Percentiles rank a stretch among this genome's conserved stretches.
These are phyloP conservation scores for Termitomyces sp. DNA, from an alignment of 768 basidiomycete species.

Conservation along the genomic window DNA sequence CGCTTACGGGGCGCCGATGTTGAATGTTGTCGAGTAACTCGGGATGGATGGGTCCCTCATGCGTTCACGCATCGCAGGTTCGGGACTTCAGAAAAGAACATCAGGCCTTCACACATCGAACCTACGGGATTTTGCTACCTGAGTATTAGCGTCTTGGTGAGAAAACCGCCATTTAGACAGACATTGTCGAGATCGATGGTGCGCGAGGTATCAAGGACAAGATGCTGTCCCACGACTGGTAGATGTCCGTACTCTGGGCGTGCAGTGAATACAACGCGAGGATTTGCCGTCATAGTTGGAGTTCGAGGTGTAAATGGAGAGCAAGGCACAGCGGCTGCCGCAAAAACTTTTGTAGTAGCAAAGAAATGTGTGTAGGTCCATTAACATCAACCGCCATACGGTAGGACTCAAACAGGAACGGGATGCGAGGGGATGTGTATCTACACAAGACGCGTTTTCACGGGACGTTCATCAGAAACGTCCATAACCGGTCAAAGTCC, in stretches of 20 bases:
- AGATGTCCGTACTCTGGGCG: conserved; percentile 7
- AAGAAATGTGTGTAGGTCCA: too few species aligned
- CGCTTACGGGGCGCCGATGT: conserved; percentile 11
- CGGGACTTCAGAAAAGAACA: not conserved
- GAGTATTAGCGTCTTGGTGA: conserved; percentile 20
- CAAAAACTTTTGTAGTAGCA: too few species aligned
- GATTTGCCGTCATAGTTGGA: not conserved
- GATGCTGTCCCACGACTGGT: conserved; percentile 12
- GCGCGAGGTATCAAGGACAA: conserved; percentile 14
- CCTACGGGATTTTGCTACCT: not conserved
- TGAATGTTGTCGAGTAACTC: conserved; percentile 15
- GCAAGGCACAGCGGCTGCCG: too few species aligned
- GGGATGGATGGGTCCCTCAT: conserved; percentile 8
- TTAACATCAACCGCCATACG: too few species aligned
- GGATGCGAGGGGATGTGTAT: too few species aligned
- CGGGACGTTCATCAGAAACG: too few species aligned
- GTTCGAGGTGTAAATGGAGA: too few species aligned
- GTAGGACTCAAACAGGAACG: too few species aligned
- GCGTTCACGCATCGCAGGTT: conserved; percentile 11
- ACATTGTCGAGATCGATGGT: conserved; percentile 22
- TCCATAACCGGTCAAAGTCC: too few species aligned
- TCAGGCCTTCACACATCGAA: too few species aligned
- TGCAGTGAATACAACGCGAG: conserved; percentile 9
- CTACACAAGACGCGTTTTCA: too few species aligned
- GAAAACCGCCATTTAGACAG: conserved; percentile 21